phyloP scores from a whole-genome alignment of 208 protist genomes.

The Leishmania braziliensis region DNA sequence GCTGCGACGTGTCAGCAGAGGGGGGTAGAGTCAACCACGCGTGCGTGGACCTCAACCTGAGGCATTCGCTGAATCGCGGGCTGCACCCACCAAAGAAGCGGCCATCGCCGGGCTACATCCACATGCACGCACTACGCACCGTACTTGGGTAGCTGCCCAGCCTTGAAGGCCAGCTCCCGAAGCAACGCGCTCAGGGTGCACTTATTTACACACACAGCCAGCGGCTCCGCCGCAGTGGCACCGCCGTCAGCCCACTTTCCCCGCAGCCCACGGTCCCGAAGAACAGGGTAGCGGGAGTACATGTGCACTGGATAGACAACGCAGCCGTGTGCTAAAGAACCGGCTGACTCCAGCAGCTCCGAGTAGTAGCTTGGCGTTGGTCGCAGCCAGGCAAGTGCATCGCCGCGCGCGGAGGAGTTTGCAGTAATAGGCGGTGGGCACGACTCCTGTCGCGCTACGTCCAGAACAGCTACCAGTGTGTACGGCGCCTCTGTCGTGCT shows the following conservation, averaged over 20 bases:
- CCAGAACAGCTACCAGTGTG: slow-evolving; percentile 26
- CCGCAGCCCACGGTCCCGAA: slow-evolving; percentile 30
- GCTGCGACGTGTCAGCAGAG: background rate
- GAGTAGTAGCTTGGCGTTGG: slow-evolving; percentile 45
- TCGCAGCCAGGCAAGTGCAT: slow-evolving; percentile 37
- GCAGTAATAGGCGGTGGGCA: background rate
- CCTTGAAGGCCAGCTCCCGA: slow-evolving; percentile 64
- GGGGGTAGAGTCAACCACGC: background rate
- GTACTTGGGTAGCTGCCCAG: slow-evolving; percentile 65
- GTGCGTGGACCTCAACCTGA: background rate
- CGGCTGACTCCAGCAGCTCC: slow-evolving; percentile 3
- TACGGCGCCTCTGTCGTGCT: slow-evolving; percentile 8
- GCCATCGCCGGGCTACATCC: background rate
- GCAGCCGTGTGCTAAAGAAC: background rate
- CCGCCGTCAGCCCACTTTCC: background rate
- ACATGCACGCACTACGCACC: slow-evolving; percentile 33
- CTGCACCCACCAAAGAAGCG: background rate
- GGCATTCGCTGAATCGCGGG: background rate
- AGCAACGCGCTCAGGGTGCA: slow-evolving; percentile 49
- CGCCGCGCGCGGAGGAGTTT: background rate
- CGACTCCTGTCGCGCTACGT: slow-evolving; percentile 5
- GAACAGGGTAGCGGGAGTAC: slow-evolving; percentile 34
- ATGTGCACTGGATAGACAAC: slow-evolving; percentile 27
- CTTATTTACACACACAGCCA: slow-evolving; percentile 14
- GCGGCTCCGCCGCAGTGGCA: background rate